Conservation (phyloP, 2,329 filamentous ascomycete species). For the Colletotrichum lini region DNA sequence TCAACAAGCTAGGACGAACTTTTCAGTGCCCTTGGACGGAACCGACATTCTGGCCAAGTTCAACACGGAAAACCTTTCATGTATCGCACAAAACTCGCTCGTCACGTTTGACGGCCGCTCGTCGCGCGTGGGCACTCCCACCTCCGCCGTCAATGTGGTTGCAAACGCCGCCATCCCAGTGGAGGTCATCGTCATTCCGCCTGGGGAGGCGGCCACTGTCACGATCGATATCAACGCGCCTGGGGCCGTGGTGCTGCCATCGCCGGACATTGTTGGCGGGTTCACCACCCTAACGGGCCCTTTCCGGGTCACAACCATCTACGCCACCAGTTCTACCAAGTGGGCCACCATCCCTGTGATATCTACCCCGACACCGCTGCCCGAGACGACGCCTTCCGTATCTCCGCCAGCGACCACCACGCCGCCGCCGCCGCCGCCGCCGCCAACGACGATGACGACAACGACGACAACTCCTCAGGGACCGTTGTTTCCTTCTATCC, state of each 20-base stretch:
- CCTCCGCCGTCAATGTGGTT: slow-evolving; percentile 42
- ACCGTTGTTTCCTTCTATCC: slow-evolving; percentile 22
- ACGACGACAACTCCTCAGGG: slow-evolving; percentile 30
- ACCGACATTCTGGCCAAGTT: slow-evolving; percentile 82
- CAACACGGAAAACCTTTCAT: slow-evolving; percentile 82
- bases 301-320: slow-evolving; percentile 39
- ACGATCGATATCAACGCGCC: slow-evolving; percentile 51
- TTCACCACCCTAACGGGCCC: slow-evolving; percentile 47
- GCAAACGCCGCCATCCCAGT: slow-evolving; percentile 42
- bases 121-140: slow-evolving; percentile 52
- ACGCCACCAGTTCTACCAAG: slow-evolving; percentile 47
- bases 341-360: slow-evolving; percentile 50
- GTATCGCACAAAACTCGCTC: slow-evolving; percentile 87
- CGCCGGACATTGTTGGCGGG: slow-evolving; percentile 42
- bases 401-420: not conserved
- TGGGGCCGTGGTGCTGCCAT: slow-evolving; percentile 38
- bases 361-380: slow-evolving; percentile 45
- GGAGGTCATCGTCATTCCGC: slow-evolving; percentile 48
- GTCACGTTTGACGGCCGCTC: slow-evolving; percentile 82
- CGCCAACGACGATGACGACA: slow-evolving; percentile 41
- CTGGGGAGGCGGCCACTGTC: slow-evolving; percentile 49
- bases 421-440: not conserved
- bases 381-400: slow-evolving; percentile 38
- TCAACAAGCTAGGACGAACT: slow-evolving; percentile 74
- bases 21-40: slow-evolving; percentile 81